phyloP scores from a whole-genome alignment of 129 eudicot genomes.

The Arctium lappa region DNA sequence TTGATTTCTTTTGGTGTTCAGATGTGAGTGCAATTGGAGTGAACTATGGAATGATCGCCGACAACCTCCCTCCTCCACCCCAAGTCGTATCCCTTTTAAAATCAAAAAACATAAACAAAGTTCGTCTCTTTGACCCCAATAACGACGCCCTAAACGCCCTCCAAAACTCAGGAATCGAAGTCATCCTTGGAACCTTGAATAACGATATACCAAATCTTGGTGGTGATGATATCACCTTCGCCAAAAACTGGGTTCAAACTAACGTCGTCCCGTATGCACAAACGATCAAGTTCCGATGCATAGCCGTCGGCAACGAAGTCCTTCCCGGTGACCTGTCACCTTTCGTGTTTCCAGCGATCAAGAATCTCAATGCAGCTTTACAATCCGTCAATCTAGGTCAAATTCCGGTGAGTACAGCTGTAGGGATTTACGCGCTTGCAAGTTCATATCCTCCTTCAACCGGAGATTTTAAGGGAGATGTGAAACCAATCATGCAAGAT shows the following conservation, averaged over 20 bases:
- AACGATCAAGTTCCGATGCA: conserved; percentile 24
- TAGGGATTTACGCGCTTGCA: conserved; percentile 17
- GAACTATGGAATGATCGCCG: conserved; percentile 34
- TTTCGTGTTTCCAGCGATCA: conserved; percentile 27
- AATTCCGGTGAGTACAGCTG: conserved; percentile 31
- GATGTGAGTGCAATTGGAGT: conserved; percentile 28
- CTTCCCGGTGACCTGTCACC: conserved; percentile 10
- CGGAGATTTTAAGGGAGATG: conserved; percentile 4
- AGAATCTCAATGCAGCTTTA: conserved; percentile 28
- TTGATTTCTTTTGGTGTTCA: not conserved
- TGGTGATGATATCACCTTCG: conserved; percentile 7
- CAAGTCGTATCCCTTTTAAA: conserved; percentile 23
- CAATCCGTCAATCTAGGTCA: not conserved
- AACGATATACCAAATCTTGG: conserved; percentile 31
- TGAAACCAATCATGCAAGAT: conserved; percentile 9
- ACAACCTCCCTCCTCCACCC: conserved; percentile 36
- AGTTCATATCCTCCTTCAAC: conserved; percentile 40
- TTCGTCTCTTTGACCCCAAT: conserved; percentile 35
- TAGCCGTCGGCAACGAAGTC: conserved; percentile 47
- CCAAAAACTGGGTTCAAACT: conserved; percentile 31
- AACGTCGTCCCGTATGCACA: conserved; percentile 33
- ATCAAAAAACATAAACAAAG: conserved; percentile 18
- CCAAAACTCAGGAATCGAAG: conserved; percentile 25
- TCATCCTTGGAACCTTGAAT: conserved; percentile 35
- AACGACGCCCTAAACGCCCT: conserved; percentile 28